Evolutionary conservation across 257 asterid genomes (phyloP).

Genomic region (Buddleja alternifolia): DNA sequence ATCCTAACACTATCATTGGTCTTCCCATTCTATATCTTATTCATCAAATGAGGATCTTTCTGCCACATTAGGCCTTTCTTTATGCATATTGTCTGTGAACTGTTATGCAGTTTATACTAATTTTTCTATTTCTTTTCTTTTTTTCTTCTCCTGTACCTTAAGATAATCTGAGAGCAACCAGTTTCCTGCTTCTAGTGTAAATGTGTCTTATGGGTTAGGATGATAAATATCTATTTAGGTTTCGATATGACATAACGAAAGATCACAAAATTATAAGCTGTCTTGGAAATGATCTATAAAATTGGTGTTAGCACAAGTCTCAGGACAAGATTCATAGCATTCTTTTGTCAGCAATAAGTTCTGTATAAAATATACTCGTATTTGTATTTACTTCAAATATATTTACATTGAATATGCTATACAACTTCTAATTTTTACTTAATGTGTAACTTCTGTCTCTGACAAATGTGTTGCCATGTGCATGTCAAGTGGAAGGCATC

Average conservation of each 20-base stretch:
- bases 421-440: not conserved
- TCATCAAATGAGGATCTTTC: slow-evolving; percentile 13
- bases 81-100: not conserved
- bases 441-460: not conserved
- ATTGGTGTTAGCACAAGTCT: slow-evolving; percentile 22
- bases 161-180: not conserved
- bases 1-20: not conserved
- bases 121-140: not conserved
- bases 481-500: not conserved
- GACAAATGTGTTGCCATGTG: not conserved
- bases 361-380: slow-evolving; percentile 7
- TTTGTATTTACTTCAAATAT: not conserved
- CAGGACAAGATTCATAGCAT: not conserved
- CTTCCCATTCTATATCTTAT: slow-evolving; percentile 9
- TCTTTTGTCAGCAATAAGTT: slow-evolving; percentile 4
- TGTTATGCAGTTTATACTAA: too few relatives aligned
- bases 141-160: not conserved
- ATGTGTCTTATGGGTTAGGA: not conserved
- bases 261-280: not conserved
- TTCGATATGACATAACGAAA: not conserved
- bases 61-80: not conserved
- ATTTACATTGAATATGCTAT: not conserved
- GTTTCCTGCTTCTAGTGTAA: slow-evolving; percentile 12
- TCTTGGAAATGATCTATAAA: slow-evolving; percentile 4
- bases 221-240: not conserved